Evolutionary conservation across 31 red algal genomes (phyloP).

Genomic region (Asparagopsis taxiformis): DNA sequence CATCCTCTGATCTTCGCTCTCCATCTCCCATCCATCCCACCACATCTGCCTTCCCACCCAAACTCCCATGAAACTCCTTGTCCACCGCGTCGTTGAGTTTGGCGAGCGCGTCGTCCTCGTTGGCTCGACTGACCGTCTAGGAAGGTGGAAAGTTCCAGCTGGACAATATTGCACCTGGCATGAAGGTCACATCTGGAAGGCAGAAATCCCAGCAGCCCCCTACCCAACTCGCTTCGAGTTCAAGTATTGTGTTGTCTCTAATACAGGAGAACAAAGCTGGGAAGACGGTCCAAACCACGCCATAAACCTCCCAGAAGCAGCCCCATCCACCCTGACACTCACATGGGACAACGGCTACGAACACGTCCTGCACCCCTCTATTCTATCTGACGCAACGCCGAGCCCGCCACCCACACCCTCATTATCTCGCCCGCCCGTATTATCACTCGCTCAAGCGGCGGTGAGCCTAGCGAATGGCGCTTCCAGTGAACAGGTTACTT

Average conservation of each 20-base stretch:
- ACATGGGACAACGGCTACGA: too few relatives aligned
- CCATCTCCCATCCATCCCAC: not conserved
- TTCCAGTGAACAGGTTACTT: conserved; percentile 17
- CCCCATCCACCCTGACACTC: too few relatives aligned
- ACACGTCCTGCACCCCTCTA: too few relatives aligned
- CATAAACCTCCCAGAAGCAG: conserved; percentile 17
- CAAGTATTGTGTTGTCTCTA: conserved; percentile 43
- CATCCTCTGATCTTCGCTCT: not conserved
- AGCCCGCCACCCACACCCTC: too few relatives aligned
- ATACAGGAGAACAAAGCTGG: conserved; percentile 16
- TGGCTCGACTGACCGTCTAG: conserved; percentile 36
- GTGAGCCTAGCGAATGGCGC: conserved; percentile 4
- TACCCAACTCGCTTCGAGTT: conserved; percentile 55
- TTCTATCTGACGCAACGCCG: too few relatives aligned
- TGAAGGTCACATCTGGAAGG: conserved; percentile 36
- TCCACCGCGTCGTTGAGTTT: conserved; percentile 28
- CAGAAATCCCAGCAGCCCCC: conserved; percentile 15
- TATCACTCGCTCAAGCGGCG: too few relatives aligned
- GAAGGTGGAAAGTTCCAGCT: conserved; percentile 12
- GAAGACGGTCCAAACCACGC: conserved; percentile 55
- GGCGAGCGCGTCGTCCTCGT: conserved; percentile 30
- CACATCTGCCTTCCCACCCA: too few relatives aligned
- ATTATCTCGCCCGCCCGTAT: too few relatives aligned
- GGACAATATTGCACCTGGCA: conserved; percentile 33
- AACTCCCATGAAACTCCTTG: conserved; percentile 31